Evolutionary conservation across 2,329 filamentous ascomycete species (phyloP).

Genomic region (Verticillium nubilum): DNA sequence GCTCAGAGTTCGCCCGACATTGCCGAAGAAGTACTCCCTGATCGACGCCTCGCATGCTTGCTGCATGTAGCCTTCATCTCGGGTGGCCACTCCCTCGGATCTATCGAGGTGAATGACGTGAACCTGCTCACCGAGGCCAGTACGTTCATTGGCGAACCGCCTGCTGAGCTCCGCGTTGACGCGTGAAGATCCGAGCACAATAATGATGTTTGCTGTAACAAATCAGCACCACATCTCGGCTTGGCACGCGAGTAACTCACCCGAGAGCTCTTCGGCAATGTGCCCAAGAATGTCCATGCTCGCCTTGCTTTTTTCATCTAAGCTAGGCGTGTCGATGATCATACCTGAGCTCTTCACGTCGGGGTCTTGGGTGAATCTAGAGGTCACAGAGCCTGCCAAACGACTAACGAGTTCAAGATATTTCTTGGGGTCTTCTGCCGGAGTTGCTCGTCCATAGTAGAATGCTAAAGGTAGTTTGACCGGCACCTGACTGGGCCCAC

Average conservation of each 20-base stretch:
- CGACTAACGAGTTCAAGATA: constrained; percentile 72
- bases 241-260: constrained; percentile 19
- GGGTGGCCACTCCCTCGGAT: constrained; percentile 77
- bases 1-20: constrained; percentile 67
- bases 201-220: constrained; percentile 70
- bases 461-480: constrained; percentile 91
- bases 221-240: neutral
- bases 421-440: constrained; percentile 66
- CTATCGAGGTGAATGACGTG: constrained; percentile 74
- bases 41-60: constrained; percentile 70
- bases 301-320: constrained; percentile 59
- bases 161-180: constrained; percentile 70
- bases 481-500: constrained; percentile 79
- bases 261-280: constrained; percentile 55
- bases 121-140: constrained; percentile 60
- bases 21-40: constrained; percentile 92
- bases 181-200: constrained; percentile 75
- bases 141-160: constrained; percentile 55
- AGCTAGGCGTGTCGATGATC: constrained; percentile 77
- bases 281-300: constrained; percentile 76
- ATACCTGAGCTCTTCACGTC: constrained; percentile 69
- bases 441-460: constrained; percentile 70
- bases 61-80: constrained; percentile 70
- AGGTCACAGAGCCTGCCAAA: constrained; percentile 73
- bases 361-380: constrained; percentile 69